Base-by-base conservation (phyloP, 441 rosid species). In the Biscutella laevigata region DNA sequence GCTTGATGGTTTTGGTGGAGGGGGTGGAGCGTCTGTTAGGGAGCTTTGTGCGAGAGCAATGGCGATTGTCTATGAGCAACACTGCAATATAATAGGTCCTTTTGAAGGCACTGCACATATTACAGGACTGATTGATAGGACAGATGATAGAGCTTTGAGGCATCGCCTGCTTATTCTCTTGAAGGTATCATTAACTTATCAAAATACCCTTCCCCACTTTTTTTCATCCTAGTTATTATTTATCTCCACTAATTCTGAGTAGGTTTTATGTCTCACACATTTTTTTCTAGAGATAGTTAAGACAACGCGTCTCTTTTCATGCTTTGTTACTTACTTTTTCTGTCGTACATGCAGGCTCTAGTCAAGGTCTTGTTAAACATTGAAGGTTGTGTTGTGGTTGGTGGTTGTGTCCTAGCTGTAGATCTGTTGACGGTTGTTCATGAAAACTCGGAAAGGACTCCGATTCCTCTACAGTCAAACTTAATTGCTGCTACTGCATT, bases 21-120 rank as follows among this genome's bases (percentile, higher is more conserved):
- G 91, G 6, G 99, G 99, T 40, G 94, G 92, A 43, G 81, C 83
- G 67, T 90, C 99, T 22, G 99, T 94, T 49, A 80, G 99, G 75
- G 99, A 94, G 72, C 97, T 94, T 66, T 94, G 99, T 78, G 99
- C 97, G 8, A 85, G 99, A 76, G 97, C 99, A 14, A 94, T 94
- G 99, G 68, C 99, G 47, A 89, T 90, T 66, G 96, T 94, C 45
- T 94, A 94, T 72, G 99, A 94, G 69, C 97, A 90, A 66, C 99
- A 94, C 73, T 74, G 60, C 72, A 82, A 52, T 37, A 74, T 76
- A 63, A 76, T 94, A 55, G 96, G 97, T 55, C 77, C 96, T 53
- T 94, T 94, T 72, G 99, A 94, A 79, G 97, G 99, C 59, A 81
- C 92, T 60, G 81, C 98, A 35, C 99, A 94, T 68, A 74, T 80